Evolutionary conservation across 306 rosid species (phyloP).

Genomic region (Oxytropis ochrocephala): DNA sequence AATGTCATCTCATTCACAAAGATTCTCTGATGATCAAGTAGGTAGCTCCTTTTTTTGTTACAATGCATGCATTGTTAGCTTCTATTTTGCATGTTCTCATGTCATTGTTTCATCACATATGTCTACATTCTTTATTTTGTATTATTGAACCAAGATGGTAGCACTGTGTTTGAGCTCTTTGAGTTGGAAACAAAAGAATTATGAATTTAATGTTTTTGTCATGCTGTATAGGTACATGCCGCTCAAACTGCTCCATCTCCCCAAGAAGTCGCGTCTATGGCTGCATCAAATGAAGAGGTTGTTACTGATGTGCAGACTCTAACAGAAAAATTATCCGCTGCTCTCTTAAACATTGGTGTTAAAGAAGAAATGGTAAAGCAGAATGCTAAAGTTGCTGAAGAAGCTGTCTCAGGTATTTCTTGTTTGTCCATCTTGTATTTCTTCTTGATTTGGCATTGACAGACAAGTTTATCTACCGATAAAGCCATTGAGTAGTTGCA

Average conservation of each 20-base stretch:
- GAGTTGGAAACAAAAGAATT: not conserved
- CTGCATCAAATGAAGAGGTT: constrained; percentile 30
- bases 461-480: too few species aligned
- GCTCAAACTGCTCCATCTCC: constrained; percentile 41
- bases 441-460: too few species aligned
- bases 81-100: constrained; percentile 1
- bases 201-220: not conserved
- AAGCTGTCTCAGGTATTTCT: too few species aligned
- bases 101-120: not conserved
- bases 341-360: constrained; percentile 50
- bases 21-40: constrained; percentile 57
- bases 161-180: not conserved
- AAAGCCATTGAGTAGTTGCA: too few species aligned
- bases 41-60: not conserved
- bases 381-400: too few species aligned
- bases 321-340: constrained; percentile 51
- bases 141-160: not conserved
- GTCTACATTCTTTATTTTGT: not conserved
- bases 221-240: constrained; percentile 44
- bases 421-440: too few species aligned
- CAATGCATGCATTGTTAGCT: not conserved
- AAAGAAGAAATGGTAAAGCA: constrained; percentile 8
- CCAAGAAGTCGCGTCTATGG: constrained; percentile 58
- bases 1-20: constrained; percentile 60
- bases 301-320: constrained; percentile 39